A percentile compares a stretch with the other conserved stretches of the same genome.
Conservation (phyloP, 2,329 filamentous ascomycete species). For the Trichoderma semiorbis region DNA sequence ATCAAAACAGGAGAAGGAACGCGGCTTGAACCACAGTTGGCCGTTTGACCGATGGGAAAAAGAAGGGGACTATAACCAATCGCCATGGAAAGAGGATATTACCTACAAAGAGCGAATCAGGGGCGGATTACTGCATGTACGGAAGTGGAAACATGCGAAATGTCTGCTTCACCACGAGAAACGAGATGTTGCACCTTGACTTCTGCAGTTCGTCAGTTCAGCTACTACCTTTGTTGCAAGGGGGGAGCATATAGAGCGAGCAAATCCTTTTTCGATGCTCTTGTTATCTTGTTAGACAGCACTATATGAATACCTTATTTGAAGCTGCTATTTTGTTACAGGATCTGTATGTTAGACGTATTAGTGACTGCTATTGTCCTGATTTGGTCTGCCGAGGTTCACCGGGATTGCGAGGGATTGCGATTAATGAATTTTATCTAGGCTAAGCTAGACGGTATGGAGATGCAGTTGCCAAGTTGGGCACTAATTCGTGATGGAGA, state of each 20-base stretch:
- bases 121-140: neutral
- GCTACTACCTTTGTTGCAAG: neutral
- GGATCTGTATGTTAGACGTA: neutral
- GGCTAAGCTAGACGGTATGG: neutral
- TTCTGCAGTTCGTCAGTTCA: neutral
- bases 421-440: neutral
- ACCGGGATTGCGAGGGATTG: neutral
- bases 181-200: neutral
- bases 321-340: neutral
- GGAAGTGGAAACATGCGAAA: neutral
- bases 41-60: neutral
- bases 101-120: neutral
- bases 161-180: neutral
- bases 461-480: neutral
- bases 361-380: neutral
- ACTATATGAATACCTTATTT: neutral
- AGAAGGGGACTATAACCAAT: neutral
- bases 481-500: neutral
- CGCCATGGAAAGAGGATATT: neutral
- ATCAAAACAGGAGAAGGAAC: neutral
- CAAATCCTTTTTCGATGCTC: neutral
- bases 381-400: neutral
- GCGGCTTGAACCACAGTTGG: neutral
- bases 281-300: conserved; percentile 4
- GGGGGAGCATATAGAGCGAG: conserved; percentile 8